Percentiles rank a stretch among this genome's conserved stretches.
Evolutionary conservation across 495 filamentous ascomycete genomes (phyloP).

Genomic region (Talaromyces borbonicus): DNA sequence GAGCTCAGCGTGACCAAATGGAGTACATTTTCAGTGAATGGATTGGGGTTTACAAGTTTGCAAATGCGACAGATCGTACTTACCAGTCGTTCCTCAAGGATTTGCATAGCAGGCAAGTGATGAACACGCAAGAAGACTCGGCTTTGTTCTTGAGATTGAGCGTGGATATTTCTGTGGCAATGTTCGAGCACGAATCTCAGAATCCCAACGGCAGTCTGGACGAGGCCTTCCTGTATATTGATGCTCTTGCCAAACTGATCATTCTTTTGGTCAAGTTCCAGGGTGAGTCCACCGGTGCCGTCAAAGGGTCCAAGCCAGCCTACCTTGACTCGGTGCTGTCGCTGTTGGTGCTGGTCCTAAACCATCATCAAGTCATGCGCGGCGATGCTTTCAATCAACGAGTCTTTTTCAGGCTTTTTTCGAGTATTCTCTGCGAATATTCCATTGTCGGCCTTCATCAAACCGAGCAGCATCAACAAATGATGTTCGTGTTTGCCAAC

Average conservation of each 20-base stretch:
- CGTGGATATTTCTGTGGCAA: conserved; percentile 66
- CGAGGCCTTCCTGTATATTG: conserved; percentile 65
- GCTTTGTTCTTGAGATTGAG: conserved; percentile 70
- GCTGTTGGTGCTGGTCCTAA: conserved; percentile 69
- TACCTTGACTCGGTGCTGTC: conserved; percentile 69
- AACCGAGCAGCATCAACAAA: conserved; percentile 51
- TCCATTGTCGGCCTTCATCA: conserved; percentile 34
- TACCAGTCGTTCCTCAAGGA: conserved; percentile 74
- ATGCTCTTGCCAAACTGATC: conserved; percentile 82
- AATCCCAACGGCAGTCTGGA: conserved; percentile 51
- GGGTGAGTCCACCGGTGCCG: conserved; percentile 47
- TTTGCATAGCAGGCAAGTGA: conserved; percentile 59
- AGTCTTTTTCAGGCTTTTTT: conserved; percentile 87
- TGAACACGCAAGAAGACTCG: conserved; percentile 63
- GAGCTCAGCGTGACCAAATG: conserved; percentile 63
- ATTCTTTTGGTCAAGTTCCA: conserved; percentile 63
- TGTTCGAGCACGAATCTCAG: conserved; percentile 57
- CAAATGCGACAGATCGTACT: conserved; percentile 58
- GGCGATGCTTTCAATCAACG: conserved; percentile 77
- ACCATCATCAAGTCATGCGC: conserved; percentile 72
- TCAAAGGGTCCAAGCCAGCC: conserved; percentile 47
- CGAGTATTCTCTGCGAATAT: conserved; percentile 69
- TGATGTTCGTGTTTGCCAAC: conserved; percentile 61
- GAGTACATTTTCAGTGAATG: conserved; percentile 94
- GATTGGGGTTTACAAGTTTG: conserved; percentile 71